Conservation (phyloP, 768 basidiomycete species). For the Panellus pusillus region DNA sequence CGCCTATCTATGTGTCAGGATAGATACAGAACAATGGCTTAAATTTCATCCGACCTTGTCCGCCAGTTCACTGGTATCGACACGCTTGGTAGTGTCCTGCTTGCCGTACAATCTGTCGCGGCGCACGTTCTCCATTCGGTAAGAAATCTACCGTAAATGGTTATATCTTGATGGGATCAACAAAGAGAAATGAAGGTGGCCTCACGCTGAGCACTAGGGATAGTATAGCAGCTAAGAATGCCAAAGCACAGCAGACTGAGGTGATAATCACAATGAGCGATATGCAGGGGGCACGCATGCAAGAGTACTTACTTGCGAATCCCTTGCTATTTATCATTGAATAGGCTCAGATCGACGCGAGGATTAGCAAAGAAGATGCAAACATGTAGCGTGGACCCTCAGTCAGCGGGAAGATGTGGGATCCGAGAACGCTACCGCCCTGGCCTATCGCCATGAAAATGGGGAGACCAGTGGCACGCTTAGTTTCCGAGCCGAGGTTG, state of each 20-base stretch:
- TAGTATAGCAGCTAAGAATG: conserved; percentile 56
- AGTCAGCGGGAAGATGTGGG: conserved; percentile 65
- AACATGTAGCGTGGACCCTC: conserved; percentile 70
- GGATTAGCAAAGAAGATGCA: conserved; percentile 21
- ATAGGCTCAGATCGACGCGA: background rate
- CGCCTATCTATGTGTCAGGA: background rate
- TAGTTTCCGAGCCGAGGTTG: conserved; percentile 77
- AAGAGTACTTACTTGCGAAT: conserved; percentile 45
- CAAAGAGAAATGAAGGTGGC: conserved; percentile 11
- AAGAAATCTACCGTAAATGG: conserved; percentile 51
- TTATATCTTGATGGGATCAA: background rate
- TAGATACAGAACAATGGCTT: background rate
- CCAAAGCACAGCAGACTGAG: conserved; percentile 48
- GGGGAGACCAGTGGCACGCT: conserved; percentile 73
- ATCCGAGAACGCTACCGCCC: conserved; percentile 74
- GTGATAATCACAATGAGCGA: background rate
- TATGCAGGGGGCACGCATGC: background rate
- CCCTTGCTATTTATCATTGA: conserved; percentile 45
- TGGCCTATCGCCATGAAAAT: conserved; percentile 83
- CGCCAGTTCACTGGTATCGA: conserved; percentile 65
- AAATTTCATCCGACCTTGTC: conserved; percentile 51
- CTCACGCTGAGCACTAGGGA: conserved; percentile 52
- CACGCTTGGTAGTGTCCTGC: conserved; percentile 43
- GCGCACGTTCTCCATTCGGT: conserved; percentile 58
- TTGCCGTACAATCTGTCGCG: conserved; percentile 56